phyloP scores from a whole-genome alignment of 495 filamentous ascomycete species.

The Mytilinidion resinicola region DNA sequence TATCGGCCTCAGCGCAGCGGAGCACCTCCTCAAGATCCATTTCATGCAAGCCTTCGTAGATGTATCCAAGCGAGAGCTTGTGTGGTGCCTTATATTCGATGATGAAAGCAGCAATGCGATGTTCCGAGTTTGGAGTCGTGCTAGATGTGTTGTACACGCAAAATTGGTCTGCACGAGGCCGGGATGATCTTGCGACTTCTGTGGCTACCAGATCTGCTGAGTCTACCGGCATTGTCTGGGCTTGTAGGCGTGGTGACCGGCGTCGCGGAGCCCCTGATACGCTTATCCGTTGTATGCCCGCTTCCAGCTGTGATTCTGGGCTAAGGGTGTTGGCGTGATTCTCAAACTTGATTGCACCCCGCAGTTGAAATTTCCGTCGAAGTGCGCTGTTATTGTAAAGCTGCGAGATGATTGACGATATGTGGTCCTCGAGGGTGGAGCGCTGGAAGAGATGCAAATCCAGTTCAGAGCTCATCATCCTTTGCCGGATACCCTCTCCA shows the following conservation, averaged over 20 bases:
- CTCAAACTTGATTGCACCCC: slow-evolving; percentile 19
- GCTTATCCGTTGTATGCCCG: slow-evolving; percentile 12
- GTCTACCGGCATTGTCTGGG: neutral
- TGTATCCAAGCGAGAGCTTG: slow-evolving; percentile 31
- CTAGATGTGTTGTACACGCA: slow-evolving; percentile 30
- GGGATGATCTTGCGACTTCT: slow-evolving; percentile 2
- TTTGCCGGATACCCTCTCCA: slow-evolving; percentile 5
- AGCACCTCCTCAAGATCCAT: slow-evolving; percentile 27
- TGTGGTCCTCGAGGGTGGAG: slow-evolving; percentile 13
- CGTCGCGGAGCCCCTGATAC: slow-evolving; percentile 5
- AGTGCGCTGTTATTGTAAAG: slow-evolving; percentile 8
- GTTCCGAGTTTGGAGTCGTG: slow-evolving; percentile 13
- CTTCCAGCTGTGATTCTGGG: slow-evolving; percentile 11
- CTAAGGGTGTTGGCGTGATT: slow-evolving; percentile 27
- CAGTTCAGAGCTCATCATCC: slow-evolving; percentile 11
- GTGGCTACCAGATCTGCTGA: slow-evolving; percentile 1
- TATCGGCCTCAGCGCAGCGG: slow-evolving; percentile 16
- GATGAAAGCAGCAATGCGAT: slow-evolving; percentile 25
- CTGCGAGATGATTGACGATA: slow-evolving; percentile 7
- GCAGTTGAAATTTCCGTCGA: slow-evolving; percentile 15
- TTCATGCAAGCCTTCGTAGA: slow-evolving; percentile 30
- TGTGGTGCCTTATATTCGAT: slow-evolving; percentile 36
- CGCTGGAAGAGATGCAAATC: slow-evolving; percentile 8
- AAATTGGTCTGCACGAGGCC: slow-evolving; percentile 30
- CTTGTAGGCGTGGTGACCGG: slow-evolving; percentile 22